Conservation (phyloP, 257 asterid species). For the Datura wrightii region DNA sequence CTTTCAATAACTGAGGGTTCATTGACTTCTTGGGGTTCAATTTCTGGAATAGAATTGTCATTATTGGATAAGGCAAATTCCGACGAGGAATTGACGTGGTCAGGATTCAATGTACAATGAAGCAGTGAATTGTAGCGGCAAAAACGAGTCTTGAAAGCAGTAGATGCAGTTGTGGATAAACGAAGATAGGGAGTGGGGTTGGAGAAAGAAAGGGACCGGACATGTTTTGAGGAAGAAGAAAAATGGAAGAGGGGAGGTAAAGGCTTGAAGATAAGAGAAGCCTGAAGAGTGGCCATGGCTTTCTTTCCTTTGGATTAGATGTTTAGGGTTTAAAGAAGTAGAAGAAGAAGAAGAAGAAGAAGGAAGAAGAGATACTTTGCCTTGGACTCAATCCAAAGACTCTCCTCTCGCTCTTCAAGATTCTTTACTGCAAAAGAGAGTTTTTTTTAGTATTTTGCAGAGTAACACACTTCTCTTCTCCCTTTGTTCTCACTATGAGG, state of each 20-base stretch:
- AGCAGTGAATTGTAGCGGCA: slow-evolving; percentile 49
- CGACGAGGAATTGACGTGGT: slow-evolving; percentile 40
- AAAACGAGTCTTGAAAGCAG: slow-evolving; percentile 45
- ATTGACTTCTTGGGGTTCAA: slow-evolving; percentile 36
- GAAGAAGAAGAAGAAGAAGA: neutral
- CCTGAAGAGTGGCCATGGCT: slow-evolving; percentile 30
- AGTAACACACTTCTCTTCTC: slow-evolving; percentile 22
- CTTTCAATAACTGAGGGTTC: slow-evolving; percentile 38
- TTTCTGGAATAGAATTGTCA: slow-evolving; percentile 32
- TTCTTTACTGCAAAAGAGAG: slow-evolving; percentile 26
- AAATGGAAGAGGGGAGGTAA: slow-evolving; percentile 28
- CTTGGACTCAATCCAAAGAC: slow-evolving; percentile 6
- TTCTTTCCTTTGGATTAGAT: neutral
- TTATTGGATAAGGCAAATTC: slow-evolving; percentile 37
- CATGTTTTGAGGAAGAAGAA: slow-evolving; percentile 14
- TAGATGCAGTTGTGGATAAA: slow-evolving; percentile 30
- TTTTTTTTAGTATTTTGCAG: neutral
- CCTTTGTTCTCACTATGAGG: neutral
- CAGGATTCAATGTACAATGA: slow-evolving; percentile 61
- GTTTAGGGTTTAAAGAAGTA: slow-evolving; percentile 16
- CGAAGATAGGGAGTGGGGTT: slow-evolving; percentile 46
- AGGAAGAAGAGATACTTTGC: slow-evolving; percentile 18
- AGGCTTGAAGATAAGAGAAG: slow-evolving; percentile 30
- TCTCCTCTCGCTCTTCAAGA: neutral
- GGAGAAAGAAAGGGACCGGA: neutral